A percentile compares a stretch with the other conserved stretches of the same genome.
phyloP scores from a whole-genome alignment of 768 basidiomycete genomes.

The Hemileccinum impolitum region DNA sequence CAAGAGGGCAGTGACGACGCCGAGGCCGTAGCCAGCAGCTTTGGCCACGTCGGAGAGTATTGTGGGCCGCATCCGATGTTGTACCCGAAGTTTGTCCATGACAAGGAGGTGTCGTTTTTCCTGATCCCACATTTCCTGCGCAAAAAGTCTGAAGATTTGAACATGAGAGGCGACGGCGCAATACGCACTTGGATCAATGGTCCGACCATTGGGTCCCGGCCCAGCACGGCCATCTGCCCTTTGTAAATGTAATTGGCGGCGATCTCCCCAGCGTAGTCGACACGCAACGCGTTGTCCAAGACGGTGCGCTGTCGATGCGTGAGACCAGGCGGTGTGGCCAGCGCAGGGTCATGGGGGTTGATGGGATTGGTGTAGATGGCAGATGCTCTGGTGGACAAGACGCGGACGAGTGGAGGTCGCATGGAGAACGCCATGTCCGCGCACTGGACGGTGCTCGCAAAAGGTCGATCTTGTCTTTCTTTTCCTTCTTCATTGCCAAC shows the following conservation, averaged over 20 bases:
- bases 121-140: conserved; percentile 96
- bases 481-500: conserved; percentile 1
- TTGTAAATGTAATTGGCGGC: conserved; percentile 96
- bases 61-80: conserved; percentile 85
- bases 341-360: conserved; percentile 36
- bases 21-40: conserved; percentile 82
- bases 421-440: conserved; percentile 25
- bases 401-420: conserved; percentile 14
- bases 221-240: conserved; percentile 78
- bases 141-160: not conserved
- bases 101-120: conserved; percentile 88
- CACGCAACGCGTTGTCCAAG: conserved; percentile 71
- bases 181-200: conserved; percentile 70
- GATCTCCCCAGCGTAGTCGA: conserved; percentile 94
- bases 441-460: conserved; percentile 32
- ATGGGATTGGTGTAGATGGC: conserved; percentile 44
- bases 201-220: conserved; percentile 51
- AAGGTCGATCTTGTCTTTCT: conserved; percentile 28
- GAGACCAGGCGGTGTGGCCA: conserved; percentile 53
- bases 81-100: conserved; percentile 79
- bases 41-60: conserved; percentile 81
- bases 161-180: not conserved
- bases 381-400: conserved; percentile 39
- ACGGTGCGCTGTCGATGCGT: conserved; percentile 44
- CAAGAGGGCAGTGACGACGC: conserved; percentile 80